A percentile compares a stretch with the other conserved stretches of the same genome.
Conservation (phyloP, 441 rosid genomes). For the Theobroma grandiflorum region DNA sequence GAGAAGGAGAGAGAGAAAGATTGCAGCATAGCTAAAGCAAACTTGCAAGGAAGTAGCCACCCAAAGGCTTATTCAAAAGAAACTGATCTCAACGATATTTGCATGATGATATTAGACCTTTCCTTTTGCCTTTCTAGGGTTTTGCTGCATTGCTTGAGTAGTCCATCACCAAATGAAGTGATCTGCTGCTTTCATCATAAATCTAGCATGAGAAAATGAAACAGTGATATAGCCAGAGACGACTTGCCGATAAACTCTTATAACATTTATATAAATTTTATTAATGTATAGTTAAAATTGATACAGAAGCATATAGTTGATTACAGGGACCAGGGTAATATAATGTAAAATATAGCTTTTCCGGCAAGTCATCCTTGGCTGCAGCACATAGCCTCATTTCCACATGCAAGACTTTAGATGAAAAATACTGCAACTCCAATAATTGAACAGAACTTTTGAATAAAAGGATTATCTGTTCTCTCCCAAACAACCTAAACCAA, state of each 20-base stretch:
- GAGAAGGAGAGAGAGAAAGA: background rate
- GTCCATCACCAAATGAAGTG: background rate
- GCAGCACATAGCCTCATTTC: slow-evolving; percentile 54
- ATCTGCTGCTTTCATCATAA: slow-evolving; percentile 38
- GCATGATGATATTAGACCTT: background rate
- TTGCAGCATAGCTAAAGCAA: background rate
- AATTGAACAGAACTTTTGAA: background rate
- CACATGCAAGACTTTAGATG: slow-evolving; percentile 82
- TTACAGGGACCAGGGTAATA: too few relatives aligned
- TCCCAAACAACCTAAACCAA: slow-evolving; percentile 17
- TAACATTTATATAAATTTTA: slow-evolving; percentile 1
- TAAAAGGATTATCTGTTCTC: background rate
- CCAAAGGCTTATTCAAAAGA: background rate
- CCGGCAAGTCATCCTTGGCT: slow-evolving; percentile 99
- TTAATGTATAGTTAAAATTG: background rate
- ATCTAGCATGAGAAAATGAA: slow-evolving; percentile 75
- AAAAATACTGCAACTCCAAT: slow-evolving; percentile 15
- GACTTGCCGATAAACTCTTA: slow-evolving; percentile 58
- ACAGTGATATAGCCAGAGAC: slow-evolving; percentile 63
- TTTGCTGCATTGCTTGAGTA: background rate
- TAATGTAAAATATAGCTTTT: background rate
- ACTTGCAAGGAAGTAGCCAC: background rate
- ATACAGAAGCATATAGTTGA: background rate
- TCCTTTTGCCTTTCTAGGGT: background rate
- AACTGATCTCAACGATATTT: background rate